phyloP scores from a whole-genome alignment of 371 early-diverging fungal genomes.

The Syncephalastrum racemosum region DNA sequence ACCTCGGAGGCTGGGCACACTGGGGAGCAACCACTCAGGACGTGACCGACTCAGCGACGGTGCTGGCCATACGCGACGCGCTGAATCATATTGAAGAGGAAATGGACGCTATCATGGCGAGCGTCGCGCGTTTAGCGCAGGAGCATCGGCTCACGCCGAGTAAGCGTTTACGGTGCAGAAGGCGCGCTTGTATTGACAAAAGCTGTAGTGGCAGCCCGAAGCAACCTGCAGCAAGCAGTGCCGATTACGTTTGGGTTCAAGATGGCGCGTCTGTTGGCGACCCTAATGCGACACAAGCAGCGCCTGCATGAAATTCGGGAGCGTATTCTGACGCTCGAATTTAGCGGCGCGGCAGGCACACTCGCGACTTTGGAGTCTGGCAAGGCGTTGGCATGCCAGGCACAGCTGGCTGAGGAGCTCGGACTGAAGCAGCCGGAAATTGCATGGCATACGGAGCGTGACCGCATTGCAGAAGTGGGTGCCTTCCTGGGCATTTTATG shows the following conservation, averaged over 20 bases:
- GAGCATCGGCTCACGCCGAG: constrained; percentile 17
- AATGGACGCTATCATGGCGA: constrained; percentile 10
- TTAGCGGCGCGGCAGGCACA: constrained; percentile 21
- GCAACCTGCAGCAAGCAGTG: constrained; percentile 24
- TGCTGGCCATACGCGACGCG: constrained; percentile 14
- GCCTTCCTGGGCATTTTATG: constrained; percentile 13
- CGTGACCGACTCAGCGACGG: constrained; percentile 23
- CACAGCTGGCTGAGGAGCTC: constrained; percentile 15
- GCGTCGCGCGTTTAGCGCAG: constrained; percentile 10
- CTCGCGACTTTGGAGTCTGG: constrained; percentile 14
- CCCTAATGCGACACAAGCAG: constrained; percentile 16
- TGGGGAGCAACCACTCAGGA: constrained; percentile 25
- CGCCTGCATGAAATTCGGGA: constrained; percentile 13
- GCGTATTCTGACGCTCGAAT: constrained; percentile 13
- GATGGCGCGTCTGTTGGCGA: constrained; percentile 21
- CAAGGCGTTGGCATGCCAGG: constrained; percentile 17
- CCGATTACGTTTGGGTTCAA: constrained; percentile 26
- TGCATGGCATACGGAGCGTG: constrained; percentile 21
- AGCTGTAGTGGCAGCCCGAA: constrained; percentile 17
- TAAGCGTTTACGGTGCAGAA: constrained; percentile 1
- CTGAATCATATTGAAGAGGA: constrained; percentile 14
- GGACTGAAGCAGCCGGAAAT: constrained; percentile 16
- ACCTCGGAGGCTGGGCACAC: constrained; percentile 18
- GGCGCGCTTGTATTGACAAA: not conserved
- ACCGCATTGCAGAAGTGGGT: constrained; percentile 17